Base-by-base conservation (phyloP, 441 rosid species). In the Dalechampia spathulata region DNA sequence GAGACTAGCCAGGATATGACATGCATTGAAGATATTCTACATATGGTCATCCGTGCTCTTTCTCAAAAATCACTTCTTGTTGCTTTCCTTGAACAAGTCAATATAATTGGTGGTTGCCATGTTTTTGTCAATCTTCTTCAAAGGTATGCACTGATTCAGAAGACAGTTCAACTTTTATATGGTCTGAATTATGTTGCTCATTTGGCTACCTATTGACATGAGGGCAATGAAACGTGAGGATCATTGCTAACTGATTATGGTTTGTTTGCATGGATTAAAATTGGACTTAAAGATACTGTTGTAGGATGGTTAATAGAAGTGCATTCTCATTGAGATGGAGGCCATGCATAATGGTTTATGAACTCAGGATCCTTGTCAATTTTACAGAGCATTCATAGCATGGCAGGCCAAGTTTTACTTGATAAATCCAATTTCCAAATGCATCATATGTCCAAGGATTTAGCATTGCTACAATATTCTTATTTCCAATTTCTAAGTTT, bases 1-100 rank as follows among this genome's bases (percentile, higher is more conserved):
- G 96, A 94, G 75, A 84, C 83, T 49, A 90, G 95, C 74, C 90
- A 83, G 67, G 99, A 94, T 82, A 78, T 81, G 85, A 63, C 87
- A 45, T 90, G 97, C 76, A 74, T 94, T 65, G 99, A 94, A 75
- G 99, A 94, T 81, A 79, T 87, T 67, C 63, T 94, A 63, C 97
- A 84, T 74, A 87, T 90, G 99, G 74, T 87, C 74, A 84, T 90
- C 57, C 97, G 96, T 64, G 88, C 90, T 71, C 75, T 90, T 57
- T 83, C 97, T 52, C 90, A 90, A 65, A 80, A 83, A 72, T 66
- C 74, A 52, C 64, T 87, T 71, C 95, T 87, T 73, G 72, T 73
- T 67, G 76, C 86, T 71, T 87, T 94, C 70, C 83, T 87, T 45
- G 99, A 94, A 62, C 96, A 87, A 84, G 88, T 94, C 55, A 87